phyloP scores from a whole-genome alignment of 495 filamentous ascomycete genomes.

The Daldinia caldariorum region DNA sequence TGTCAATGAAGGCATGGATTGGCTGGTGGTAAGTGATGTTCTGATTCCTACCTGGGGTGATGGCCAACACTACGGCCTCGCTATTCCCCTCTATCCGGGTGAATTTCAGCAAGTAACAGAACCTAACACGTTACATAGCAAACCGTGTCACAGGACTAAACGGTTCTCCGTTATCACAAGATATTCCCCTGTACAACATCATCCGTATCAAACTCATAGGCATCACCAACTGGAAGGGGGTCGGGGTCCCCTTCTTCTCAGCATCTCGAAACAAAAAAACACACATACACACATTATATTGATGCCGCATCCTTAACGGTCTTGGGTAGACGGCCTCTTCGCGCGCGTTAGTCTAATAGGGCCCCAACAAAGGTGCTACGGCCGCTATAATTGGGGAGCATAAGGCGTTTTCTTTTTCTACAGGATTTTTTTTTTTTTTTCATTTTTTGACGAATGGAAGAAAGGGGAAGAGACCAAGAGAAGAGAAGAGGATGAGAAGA shows the following conservation, averaged over 20 bases:
- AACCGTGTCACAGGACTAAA: conserved; percentile 61
- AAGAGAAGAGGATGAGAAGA: no score
- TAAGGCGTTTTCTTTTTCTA: conserved; percentile 38
- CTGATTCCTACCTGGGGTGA: background rate
- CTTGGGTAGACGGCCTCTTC: conserved; percentile 39
- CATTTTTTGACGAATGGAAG: conserved; percentile 15
- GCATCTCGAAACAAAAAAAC: conserved; percentile 22
- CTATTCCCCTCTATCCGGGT: background rate
- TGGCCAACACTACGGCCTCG: conserved; percentile 6
- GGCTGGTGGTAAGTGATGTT: conserved; percentile 84
- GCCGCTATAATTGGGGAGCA: conserved; percentile 31
- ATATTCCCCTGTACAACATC: conserved; percentile 40
- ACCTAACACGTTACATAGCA: conserved; percentile 48
- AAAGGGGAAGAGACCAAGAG: no score
- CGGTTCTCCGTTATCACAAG: conserved; percentile 11
- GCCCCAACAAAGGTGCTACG: conserved; percentile 12
- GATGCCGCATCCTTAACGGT: conserved; percentile 32
- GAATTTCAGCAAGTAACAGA: conserved; percentile 36
- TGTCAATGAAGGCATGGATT: conserved; percentile 97
- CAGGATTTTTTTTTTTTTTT: no score
- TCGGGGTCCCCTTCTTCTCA: conserved; percentile 2
- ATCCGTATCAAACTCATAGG: conserved; percentile 17
- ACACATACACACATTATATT: conserved; percentile 26
- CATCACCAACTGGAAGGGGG: conserved; percentile 11
- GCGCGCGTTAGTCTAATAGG: conserved; percentile 19